Evolutionary conservation across 2,329 filamentous ascomycete genomes (phyloP).

Genomic region (Reticulascus tulasneorum): DNA sequence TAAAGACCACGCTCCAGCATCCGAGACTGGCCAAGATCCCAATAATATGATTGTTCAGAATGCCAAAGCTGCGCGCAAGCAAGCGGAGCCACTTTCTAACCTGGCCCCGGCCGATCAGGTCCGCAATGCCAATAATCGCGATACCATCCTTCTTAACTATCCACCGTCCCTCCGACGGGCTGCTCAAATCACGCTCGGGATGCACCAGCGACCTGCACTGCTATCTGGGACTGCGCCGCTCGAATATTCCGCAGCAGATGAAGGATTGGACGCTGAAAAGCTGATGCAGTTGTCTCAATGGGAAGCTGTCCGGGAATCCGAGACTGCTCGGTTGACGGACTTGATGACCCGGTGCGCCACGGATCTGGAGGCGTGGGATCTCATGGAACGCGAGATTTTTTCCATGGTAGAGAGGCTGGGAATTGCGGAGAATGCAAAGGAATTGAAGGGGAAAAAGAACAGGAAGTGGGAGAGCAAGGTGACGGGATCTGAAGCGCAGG

Average conservation of each 20-base stretch:
- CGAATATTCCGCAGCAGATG: constrained; percentile 10
- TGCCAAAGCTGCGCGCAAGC: no score
- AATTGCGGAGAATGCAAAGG: constrained; percentile 30
- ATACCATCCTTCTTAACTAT: constrained; percentile 32
- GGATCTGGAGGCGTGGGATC: constrained; percentile 63
- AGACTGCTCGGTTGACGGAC: constrained; percentile 48
- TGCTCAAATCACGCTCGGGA: constrained; percentile 33
- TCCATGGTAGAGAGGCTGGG: constrained; percentile 53
- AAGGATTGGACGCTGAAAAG: no score
- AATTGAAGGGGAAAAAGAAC: constrained; percentile 2
- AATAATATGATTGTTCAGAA: no score
- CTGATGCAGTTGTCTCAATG: constrained; percentile 31
- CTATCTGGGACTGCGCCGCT: no score
- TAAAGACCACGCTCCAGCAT: constrained; percentile 23
- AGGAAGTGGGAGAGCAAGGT: constrained; percentile 5
- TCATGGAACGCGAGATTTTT: constrained; percentile 66
- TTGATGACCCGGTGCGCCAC: constrained; percentile 52
- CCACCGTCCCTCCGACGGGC: constrained; percentile 34
- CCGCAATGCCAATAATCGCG: constrained; percentile 25
- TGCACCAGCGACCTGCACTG: constrained; percentile 25
- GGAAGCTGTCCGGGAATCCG: constrained; percentile 36
- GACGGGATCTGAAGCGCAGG: constrained; percentile 11
- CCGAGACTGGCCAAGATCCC: not conserved
- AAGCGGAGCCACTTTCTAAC: no score
- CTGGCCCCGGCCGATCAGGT: constrained; percentile 23